A percentile compares a stretch with the other conserved stretches of the same genome.
These are phyloP conservation scores for Russula griseocarnosa DNA, from an alignment of 768 basidiomycete species.

Conservation along the genomic window DNA sequence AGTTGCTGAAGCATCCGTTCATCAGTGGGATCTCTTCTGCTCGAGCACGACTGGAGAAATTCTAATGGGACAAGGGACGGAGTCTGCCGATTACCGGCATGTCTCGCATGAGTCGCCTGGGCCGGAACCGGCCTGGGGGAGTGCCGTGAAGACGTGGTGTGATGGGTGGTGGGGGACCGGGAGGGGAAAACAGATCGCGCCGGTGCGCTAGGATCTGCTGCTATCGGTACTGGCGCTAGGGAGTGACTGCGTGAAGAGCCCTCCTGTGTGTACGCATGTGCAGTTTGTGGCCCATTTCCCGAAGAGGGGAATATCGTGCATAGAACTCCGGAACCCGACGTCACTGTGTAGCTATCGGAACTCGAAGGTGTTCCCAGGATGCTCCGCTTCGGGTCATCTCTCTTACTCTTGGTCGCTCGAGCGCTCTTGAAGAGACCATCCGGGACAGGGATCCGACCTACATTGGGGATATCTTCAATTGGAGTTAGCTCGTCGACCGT, in stretches of 20 bases:
- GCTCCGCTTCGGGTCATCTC: conserved; percentile 24
- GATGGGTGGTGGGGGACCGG: neutral
- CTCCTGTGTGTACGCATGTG: conserved; percentile 23
- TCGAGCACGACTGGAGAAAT: conserved; percentile 19
- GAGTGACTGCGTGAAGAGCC: conserved; percentile 10
- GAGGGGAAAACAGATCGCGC: neutral
- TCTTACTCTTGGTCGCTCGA: conserved; percentile 24
- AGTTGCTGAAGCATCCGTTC: conserved; percentile 23
- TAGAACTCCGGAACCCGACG: conserved; percentile 23
- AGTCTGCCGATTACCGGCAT: neutral
- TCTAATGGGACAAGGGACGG: conserved; percentile 27
- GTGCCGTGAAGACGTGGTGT: neutral
- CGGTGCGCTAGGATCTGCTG: neutral
- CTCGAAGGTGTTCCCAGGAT: conserved; percentile 1
- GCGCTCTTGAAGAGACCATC: conserved; percentile 60
- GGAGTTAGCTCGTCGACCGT: conserved; percentile 68
- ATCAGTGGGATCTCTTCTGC: conserved; percentile 22
- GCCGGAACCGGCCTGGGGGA: neutral
- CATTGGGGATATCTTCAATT: conserved; percentile 59
- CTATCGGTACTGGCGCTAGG: neutral
- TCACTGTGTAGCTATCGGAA: conserved; percentile 18
- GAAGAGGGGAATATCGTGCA: conserved; percentile 28
- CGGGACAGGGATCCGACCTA: conserved; percentile 61
- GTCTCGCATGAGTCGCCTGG: conserved; percentile 1
- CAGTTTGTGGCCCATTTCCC: conserved; percentile 22